Evolutionary conservation across 1,139 yeast species (phyloP), one percentile per base, ranked within the genome.

Genomic region (Nematodospora anomalae): DNA sequence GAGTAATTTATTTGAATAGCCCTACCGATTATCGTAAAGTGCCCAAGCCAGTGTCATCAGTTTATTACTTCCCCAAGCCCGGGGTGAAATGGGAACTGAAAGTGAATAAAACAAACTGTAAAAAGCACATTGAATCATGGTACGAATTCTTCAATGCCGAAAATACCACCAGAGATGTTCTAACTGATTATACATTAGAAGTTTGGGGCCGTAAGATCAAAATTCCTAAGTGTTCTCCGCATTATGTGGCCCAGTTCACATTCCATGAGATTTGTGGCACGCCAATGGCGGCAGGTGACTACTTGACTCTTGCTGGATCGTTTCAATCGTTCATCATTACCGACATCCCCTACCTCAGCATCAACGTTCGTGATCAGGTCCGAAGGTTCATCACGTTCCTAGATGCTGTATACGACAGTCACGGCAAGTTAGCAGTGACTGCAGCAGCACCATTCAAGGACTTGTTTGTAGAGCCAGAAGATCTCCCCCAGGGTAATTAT

Each of bases 211-310:
- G 98, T 42, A 71, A 82, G 33, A 65, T 92, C 18, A 52, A 56
- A 4, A 88, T 92, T 4, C 98, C 98, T 1, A 67, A 64, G 40
- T 78, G 90, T 36, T 76, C 87, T 1, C 83, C 87, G 12, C 85
- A 88, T 20, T 67, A 76, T 37, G 97, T 89, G 13, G 97, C 97
- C 1, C 94, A 86, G 57, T 90, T 89, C 59, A 74, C 94, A 3
- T 92, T 92, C 57, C 76, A 78, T 32, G 83, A 92, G 55, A 66
- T 92, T 27, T 92, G 97, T 60, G 96, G 95, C 2, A 66, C 73
- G 41, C 92, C 95, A 7, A 64, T 87, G 46, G 89, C 96, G n/a
- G 97, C 98, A 0, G 97, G 97, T 8, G 98, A 92, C 59, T 92
- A 92, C 56, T 71, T 92, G 27, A 80, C 89, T 23, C 64, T 92